phyloP scores from a whole-genome alignment of 768 basidiomycete genomes.

The Hygrocybe punicea region DNA sequence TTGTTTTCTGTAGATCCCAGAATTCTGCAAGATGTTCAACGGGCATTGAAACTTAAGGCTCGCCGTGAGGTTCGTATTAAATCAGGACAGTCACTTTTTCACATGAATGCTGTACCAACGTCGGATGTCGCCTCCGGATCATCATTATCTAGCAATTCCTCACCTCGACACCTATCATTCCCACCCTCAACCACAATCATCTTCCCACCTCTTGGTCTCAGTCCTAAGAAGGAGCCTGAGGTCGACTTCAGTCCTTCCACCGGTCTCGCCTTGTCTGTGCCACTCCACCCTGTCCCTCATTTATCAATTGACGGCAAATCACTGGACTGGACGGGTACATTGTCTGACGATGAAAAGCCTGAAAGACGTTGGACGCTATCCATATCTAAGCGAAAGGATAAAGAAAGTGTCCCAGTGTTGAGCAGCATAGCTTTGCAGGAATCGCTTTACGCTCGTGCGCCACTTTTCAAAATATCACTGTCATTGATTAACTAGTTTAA shows the following conservation, averaged over 20 bases:
- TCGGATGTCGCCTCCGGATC: slow-evolving; percentile 16
- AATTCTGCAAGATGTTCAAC: slow-evolving; percentile 76
- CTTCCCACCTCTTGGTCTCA: slow-evolving; percentile 27
- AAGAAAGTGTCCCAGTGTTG: slow-evolving; percentile 42
- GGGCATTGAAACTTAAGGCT: slow-evolving; percentile 69
- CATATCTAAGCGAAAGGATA: slow-evolving; percentile 58
- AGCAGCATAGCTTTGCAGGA: slow-evolving; percentile 58
- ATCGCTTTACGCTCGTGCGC: slow-evolving; percentile 52
- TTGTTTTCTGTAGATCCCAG: slow-evolving; percentile 55
- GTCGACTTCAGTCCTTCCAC: slow-evolving; percentile 72
- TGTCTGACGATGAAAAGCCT: slow-evolving; percentile 50
- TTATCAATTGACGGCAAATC: slow-evolving; percentile 68
- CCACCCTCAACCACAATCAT: slow-evolving; percentile 25
- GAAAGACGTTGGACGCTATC: slow-evolving; percentile 63
- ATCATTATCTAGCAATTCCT: slow-evolving; percentile 9
- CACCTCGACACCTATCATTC: slow-evolving; percentile 28
- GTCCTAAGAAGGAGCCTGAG: slow-evolving; percentile 40
- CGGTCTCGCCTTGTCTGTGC: slow-evolving; percentile 32
- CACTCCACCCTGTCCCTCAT: slow-evolving; percentile 62
- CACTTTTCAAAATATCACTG: background rate
- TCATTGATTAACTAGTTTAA: slow-evolving; percentile 1
- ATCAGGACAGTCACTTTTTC: slow-evolving; percentile 22
- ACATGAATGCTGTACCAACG: slow-evolving; percentile 15
- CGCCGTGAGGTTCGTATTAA: slow-evolving; percentile 65
- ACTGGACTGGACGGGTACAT: slow-evolving; percentile 68